Base-by-base conservation (phyloP, 495 filamentous ascomycete species). In the Penicillium dipodomyicola region DNA sequence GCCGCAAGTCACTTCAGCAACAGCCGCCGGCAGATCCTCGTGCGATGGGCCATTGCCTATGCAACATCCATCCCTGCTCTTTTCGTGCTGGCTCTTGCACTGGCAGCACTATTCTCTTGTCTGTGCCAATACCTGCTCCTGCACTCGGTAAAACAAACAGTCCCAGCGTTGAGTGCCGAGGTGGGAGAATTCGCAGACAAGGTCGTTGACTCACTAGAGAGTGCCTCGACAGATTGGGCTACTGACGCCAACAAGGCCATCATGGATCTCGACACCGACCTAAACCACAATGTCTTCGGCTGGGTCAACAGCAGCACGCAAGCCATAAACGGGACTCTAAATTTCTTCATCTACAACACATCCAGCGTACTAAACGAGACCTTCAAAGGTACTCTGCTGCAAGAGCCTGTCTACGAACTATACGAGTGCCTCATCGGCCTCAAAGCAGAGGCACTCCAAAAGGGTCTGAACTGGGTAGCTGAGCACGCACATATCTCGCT, bases 11-110 rank as follows among this genome's bases (percentile, higher is more conserved):
- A 73, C n/a, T 87, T 93, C 71, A 82, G 77, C 55, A 82, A 82
- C 47, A 80, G 79, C 40, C 87, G 86, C 56, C 79, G 82, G 27
- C 86, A 89, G 62, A 81, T 87, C 17, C 74, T 95, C 11, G 80
- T 84, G 2, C 84, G 94, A 29, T 98, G 94, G 94, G 82, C 83
- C 32, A 76, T 96, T 49, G 88, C 92, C 15, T 98, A 98, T 67
- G 82, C 82, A 15, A 97, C 94, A 1, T 88, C 92, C 5, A 68
- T 87, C 0, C 86, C 92, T 0, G 95, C 93, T 4, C 77, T 98
- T 14, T 90, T 98, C 63, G 83, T 98, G 5, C 82, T 97, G 1
- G 87, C 87, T 11, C 84, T 98, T 23, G 94, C 86, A 23, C 35
- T 97, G 3, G 91, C 94, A 0, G 95, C 92, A 5, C 79, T 98